These are phyloP conservation scores for Cryomyces minteri DNA, from an alignment of 495 filamentous ascomycete species.

Conservation along the genomic window DNA sequence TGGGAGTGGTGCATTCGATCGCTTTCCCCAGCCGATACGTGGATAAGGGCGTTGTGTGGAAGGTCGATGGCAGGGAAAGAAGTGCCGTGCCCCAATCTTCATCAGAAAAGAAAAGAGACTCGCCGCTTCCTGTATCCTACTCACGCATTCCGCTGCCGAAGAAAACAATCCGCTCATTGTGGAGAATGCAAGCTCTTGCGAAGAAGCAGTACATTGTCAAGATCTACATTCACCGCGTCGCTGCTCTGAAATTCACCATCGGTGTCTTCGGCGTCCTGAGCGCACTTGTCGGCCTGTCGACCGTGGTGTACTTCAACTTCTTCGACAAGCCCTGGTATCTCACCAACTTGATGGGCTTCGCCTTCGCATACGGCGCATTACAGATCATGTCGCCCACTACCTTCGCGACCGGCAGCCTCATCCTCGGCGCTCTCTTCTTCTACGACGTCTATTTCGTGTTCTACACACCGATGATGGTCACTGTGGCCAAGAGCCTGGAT, in stretches of 20 bases:
- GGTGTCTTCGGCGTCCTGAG: slow-evolving; percentile 40
- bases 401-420: slow-evolving; percentile 61
- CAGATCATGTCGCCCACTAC: slow-evolving; percentile 81
- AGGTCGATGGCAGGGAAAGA: slow-evolving; percentile 10
- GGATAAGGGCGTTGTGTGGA: slow-evolving; percentile 24
- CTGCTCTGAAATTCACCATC: slow-evolving; percentile 26
- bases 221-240: slow-evolving; percentile 24
- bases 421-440: slow-evolving; percentile 65
- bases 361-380: slow-evolving; percentile 66
- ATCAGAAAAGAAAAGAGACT: slow-evolving; percentile 8
- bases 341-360: slow-evolving; percentile 75
- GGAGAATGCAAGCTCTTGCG: slow-evolving; percentile 27
- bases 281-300: slow-evolving; percentile 33
- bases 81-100: slow-evolving; percentile 7
- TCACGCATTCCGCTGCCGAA: slow-evolving; percentile 23
- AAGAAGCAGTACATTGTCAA: slow-evolving; percentile 31
- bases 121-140: slow-evolving; percentile 35
- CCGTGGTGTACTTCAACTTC: slow-evolving; percentile 50
- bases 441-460: slow-evolving; percentile 98
- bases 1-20: slow-evolving; percentile 46
- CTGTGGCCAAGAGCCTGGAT: slow-evolving; percentile 78
- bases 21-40: slow-evolving; percentile 52
- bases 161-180: slow-evolving; percentile 19
- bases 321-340: slow-evolving; percentile 57
- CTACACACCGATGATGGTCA: slow-evolving; percentile 94